Evolutionary conservation across 805 yeast species (phyloP).

Genomic region (Wickerhamomyces hampshirensis): DNA sequence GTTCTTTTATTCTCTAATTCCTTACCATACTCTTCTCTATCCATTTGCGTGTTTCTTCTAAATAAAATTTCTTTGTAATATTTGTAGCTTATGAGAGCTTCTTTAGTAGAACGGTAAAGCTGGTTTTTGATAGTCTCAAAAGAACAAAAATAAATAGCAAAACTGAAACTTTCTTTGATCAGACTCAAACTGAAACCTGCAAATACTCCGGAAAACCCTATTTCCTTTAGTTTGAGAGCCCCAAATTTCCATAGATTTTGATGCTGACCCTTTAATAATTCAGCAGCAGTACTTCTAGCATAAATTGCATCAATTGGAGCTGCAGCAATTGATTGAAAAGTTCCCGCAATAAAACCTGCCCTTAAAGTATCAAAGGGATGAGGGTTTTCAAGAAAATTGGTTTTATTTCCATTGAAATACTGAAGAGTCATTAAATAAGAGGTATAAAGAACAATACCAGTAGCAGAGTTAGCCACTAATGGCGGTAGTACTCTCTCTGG

Average conservation of each 20-base stretch:
- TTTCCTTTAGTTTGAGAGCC: slow-evolving; percentile 55
- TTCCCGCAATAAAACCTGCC: slow-evolving; percentile 86
- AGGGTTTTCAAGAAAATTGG: slow-evolving; percentile 19
- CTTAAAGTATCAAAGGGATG: slow-evolving; percentile 52
- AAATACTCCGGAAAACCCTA: slow-evolving; percentile 81
- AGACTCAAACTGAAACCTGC: slow-evolving; percentile 83
- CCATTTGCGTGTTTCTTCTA: slow-evolving; percentile 22
- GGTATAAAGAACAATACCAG: slow-evolving; percentile 82
- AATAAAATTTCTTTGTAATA: slow-evolving; percentile 32
- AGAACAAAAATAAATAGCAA: slow-evolving; percentile 77
- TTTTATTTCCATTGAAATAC: slow-evolving; percentile 24
- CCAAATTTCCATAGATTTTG: slow-evolving; percentile 78
- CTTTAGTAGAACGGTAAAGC: slow-evolving; percentile 45
- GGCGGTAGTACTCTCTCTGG: slow-evolving; percentile 85
- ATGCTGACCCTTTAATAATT: slow-evolving; percentile 62
- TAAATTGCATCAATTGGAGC: slow-evolving; percentile 92
- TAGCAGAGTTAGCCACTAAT: slow-evolving; percentile 78
- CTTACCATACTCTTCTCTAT: slow-evolving; percentile 20
- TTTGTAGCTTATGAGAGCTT: slow-evolving; percentile 39
- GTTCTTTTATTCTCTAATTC: slow-evolving; percentile 23
- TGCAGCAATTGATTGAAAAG: slow-evolving; percentile 82
- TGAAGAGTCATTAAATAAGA: slow-evolving; percentile 62
- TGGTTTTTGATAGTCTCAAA: slow-evolving; percentile 77
- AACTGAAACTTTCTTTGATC: slow-evolving; percentile 74
- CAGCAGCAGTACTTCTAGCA: slow-evolving; percentile 73